A percentile compares a stretch with the other conserved stretches of the same genome.
These are phyloP conservation scores for Delonix regia DNA, from an alignment of 306 rosid species.

Conservation along the genomic window DNA sequence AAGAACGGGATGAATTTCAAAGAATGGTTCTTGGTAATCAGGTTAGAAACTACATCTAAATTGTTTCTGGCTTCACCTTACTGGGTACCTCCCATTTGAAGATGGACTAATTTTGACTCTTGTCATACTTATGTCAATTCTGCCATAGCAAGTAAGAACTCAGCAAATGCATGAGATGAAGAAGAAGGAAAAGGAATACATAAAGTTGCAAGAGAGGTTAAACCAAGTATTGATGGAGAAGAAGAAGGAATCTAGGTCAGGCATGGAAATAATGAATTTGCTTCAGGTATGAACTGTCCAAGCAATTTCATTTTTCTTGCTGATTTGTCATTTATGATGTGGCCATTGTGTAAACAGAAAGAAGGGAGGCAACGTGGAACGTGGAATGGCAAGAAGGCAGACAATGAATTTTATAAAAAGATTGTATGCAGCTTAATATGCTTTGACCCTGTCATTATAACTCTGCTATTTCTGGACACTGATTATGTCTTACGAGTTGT, in stretches of 20 bases:
- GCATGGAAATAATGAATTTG: conserved; percentile 98
- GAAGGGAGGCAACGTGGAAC: conserved; percentile 99
- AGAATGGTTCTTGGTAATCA: conserved; percentile 99
- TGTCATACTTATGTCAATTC: conserved; percentile 27
- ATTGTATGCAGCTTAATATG: conserved; percentile 61
- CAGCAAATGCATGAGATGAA: conserved; percentile 98
- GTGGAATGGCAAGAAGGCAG: conserved; percentile 99
- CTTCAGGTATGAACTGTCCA: conserved; percentile 72
- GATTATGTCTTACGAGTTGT: conserved; percentile 14
- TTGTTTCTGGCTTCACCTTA: conserved; percentile 25
- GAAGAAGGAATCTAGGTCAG: conserved; percentile 97
- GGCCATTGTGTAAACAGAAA: conserved; percentile 58
- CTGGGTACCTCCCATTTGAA: conserved; percentile 12
- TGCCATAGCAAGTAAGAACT: conserved; percentile 91
- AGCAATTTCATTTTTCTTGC: conserved; percentile 18
- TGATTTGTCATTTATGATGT: conserved; percentile 34
- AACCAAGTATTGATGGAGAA: conserved; percentile 98
- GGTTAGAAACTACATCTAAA: conserved; percentile 54
- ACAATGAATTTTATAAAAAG: conserved; percentile 92
- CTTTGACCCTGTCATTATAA: conserved; percentile 28
- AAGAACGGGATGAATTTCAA: conserved; percentile 96
- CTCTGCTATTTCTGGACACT: conserved; percentile 2
- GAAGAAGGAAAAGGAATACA: conserved; percentile 97
- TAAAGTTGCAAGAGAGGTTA: conserved; percentile 96
- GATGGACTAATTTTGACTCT: conserved; percentile 46